Base-by-base conservation (phyloP, 2,329 filamentous ascomycete genomes). In the Allantophomopsis cytisporea region DNA sequence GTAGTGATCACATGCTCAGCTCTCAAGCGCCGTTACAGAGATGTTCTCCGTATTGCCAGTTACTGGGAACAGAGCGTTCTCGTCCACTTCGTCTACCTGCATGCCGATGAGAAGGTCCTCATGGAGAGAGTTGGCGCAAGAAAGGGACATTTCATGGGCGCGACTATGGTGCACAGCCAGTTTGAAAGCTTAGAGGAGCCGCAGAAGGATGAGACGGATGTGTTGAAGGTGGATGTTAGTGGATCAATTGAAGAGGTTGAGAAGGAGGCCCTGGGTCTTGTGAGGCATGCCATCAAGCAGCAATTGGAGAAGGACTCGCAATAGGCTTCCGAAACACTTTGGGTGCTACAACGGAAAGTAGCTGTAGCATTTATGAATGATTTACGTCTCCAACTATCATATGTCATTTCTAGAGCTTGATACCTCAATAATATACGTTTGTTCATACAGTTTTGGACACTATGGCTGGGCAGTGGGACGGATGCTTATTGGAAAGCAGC, bases 1-100 rank as follows among this genome's bases (percentile, higher is more conserved):
- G 91, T 95, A n/a, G 84, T 98, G 37, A 73, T 98, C 44, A 94
- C 91, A 39, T 98, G 91, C 70, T 94, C 86, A 11, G 91, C 89
- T 2, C 72, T 98, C 39, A 96, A 96, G 70, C 83, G 84, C 59
- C 95, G 94, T 64, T 98, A 98, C 68, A 80, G 91, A 50, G 91
- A 98, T 53, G 83, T 89, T 45, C 85, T 91, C 57, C 76, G 84
- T 23, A 78, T 88, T 7, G 83, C 83, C 7, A 77, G 78, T 13
- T 87, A 88, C 63, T 82, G 81, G 58, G 69, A 78, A 47, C 73
- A 77, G 40, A 71, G 73, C 40, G 73, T 88, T n/a, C 67, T 73
- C 44, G 75, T 96, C 38, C 89, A 95, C 62, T 96, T 98, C 57
- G 79, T 98, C 50, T 98, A 89, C 62, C 78, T 98, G 31, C 73